Percentiles rank a stretch among this genome's conserved stretches.
Evolutionary conservation across 2,329 filamentous ascomycete species (phyloP).

Genomic region (Ophiostoma perfectum): DNA sequence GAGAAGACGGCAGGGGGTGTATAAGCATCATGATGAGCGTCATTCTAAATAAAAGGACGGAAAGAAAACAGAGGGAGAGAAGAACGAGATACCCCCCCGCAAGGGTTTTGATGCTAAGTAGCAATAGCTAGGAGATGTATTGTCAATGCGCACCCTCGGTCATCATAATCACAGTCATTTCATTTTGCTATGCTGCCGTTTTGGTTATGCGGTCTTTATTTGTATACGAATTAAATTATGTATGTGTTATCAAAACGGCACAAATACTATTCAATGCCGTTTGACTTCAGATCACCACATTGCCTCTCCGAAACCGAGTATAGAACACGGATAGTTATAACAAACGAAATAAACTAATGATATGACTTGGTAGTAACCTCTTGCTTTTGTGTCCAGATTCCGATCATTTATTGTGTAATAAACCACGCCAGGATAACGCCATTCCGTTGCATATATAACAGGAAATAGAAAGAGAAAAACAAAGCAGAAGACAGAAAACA

Average conservation of each 20-base stretch:
- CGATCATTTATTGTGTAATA: not conserved
- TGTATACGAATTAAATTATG: too few relatives aligned
- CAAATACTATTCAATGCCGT: too few relatives aligned
- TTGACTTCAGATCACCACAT: too few relatives aligned
- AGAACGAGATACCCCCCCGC: not conserved
- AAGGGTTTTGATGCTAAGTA: too few relatives aligned
- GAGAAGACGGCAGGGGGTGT: not conserved
- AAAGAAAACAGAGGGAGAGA: not conserved
- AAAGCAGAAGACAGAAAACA: not conserved
- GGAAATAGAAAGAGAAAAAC: not conserved
- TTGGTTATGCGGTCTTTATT: too few relatives aligned
- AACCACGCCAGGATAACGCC: not conserved
- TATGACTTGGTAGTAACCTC: not conserved
- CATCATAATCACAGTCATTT: too few relatives aligned
- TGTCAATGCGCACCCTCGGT: too few relatives aligned
- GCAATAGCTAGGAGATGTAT: too few relatives aligned
- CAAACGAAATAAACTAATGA: not conserved
- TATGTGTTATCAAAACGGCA: too few relatives aligned
- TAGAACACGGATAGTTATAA: too few relatives aligned
- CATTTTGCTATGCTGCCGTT: too few relatives aligned
- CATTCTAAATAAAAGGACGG: not conserved
- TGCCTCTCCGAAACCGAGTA: too few relatives aligned
- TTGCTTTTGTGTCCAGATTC: not conserved
- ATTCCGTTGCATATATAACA: slow-evolving; percentile 1
- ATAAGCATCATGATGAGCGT: not conserved